Base-by-base conservation (phyloP, 2,329 filamentous ascomycete genomes). In the Colletotrichum tanaceti region DNA sequence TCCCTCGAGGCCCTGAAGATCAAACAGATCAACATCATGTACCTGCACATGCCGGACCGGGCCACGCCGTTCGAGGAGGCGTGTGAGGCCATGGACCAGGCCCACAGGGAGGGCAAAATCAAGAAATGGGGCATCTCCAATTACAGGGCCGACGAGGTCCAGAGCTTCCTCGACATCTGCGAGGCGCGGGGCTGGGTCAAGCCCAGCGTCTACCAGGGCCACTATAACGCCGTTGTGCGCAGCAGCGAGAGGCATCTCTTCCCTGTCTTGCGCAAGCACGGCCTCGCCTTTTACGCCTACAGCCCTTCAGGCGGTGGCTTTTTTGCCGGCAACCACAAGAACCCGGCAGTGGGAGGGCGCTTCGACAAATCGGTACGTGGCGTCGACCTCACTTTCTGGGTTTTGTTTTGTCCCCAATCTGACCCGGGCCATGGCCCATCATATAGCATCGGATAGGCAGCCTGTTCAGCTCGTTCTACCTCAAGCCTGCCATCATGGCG, bases 161-260 rank as follows among this genome's bases (percentile, higher is more conserved):
- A 58, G 14, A 43, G 24, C 7, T 58, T 58, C 10, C 16, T 58
- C 14, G 41, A 58, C 4, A 35, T 58, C 20, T 58, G 54, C 39
- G 38, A 58, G 41, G 10, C 44, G 22, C 24, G n/a, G 0, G 39
- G 39, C 3, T 44, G 32, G 22, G 9, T 28, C 6, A 46, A 58
- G 18, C 54, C 54, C 16, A 46, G 54, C 14, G 54, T 35, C 22
- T 58, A 58, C 14, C 16, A 58, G 22, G 54, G 54, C 1, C 54
- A 58, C 2, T 58, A 58, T 6, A 58, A 58, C 28, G 39, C 54
- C 4, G n/a, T 58, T 14, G 54, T 58, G 39, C 24, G 54, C 32
- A 41, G 54, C 14, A 41, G 39, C 9, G 54, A 58, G 24, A 44
- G 46, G 5, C 39, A 46, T 4, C 16, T 58, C 5, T 58, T 58